These are phyloP conservation scores for Bryoerythrophyllum caledonicum DNA, from an alignment of 225 moss, liverwort and hornwort genomes.

Conservation along the genomic window DNA sequence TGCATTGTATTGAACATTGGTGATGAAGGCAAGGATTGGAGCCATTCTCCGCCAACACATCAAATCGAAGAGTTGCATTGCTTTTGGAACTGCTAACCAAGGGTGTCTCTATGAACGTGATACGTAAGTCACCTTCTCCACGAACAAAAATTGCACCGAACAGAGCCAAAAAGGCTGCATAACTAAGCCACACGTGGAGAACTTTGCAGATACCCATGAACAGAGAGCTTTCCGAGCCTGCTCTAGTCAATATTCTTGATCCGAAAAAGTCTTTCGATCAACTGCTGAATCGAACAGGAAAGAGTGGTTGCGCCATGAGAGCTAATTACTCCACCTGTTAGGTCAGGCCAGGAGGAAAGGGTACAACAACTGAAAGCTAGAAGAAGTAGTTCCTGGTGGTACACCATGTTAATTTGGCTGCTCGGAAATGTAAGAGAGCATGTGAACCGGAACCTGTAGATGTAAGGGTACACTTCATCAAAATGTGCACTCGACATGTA, in stretches of 20 bases:
- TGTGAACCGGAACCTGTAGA: not conserved
- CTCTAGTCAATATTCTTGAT: conserved; percentile 17
- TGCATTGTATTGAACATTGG: conserved; percentile 34
- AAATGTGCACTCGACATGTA: not conserved
- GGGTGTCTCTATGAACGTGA: conserved; percentile 30
- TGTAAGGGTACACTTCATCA: not conserved
- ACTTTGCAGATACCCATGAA: conserved; percentile 27
- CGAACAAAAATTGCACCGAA: conserved; percentile 12
- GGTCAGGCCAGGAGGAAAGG: not conserved
- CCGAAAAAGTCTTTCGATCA: conserved; percentile 3
- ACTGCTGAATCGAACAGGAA: conserved; percentile 9
- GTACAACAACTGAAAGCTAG: not conserved
- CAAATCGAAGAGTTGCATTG: conserved; percentile 28
- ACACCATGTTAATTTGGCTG: not conserved
- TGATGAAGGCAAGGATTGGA: conserved; percentile 24
- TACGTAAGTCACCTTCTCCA: conserved; percentile 18
- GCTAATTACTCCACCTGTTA: not conserved
- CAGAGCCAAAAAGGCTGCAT: conserved; percentile 8
- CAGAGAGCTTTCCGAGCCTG: not conserved
- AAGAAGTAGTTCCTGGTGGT: conserved; percentile 1
- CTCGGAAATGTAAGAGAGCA: not conserved
- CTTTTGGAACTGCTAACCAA: conserved; percentile 25
- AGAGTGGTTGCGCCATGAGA: not conserved
- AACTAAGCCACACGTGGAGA: conserved; percentile 21
- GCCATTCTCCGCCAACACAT: conserved; percentile 21